Evolutionary conservation across 2,329 filamentous ascomycete species (phyloP).

Genomic region (Aspergillus niger): DNA sequence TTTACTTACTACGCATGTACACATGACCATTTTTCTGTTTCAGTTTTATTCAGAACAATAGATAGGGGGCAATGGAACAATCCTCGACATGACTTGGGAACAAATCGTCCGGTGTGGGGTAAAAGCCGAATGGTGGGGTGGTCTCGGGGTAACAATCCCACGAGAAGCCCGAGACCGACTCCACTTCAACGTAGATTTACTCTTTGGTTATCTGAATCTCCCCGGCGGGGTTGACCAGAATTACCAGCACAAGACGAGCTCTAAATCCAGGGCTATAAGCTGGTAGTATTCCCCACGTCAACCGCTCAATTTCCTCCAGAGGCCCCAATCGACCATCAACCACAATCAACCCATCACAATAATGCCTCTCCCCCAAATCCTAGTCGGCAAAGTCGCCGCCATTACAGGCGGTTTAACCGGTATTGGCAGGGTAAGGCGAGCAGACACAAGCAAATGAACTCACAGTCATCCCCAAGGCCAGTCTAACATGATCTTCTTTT

Average conservation of each 20-base stretch:
- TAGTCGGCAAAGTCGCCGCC: conserved; percentile 75
- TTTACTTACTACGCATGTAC: conserved; percentile 10
- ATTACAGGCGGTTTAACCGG: conserved; percentile 86
- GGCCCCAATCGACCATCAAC: not conserved
- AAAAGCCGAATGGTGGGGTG: conserved; percentile 14
- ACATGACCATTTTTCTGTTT: conserved; percentile 8
- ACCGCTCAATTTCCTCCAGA: not conserved
- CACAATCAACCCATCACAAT: not conserved
- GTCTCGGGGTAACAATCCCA: conserved; percentile 35
- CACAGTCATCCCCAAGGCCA: not conserved
- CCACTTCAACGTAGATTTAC: conserved; percentile 3
- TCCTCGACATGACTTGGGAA: not conserved
- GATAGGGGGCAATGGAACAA: not conserved
- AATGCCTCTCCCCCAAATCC: conserved; percentile 49
- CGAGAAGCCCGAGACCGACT: conserved; percentile 28
- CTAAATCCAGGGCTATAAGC: not conserved
- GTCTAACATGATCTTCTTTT: not conserved
- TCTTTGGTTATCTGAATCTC: not conserved
- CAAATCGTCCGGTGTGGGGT: conserved; percentile 19
- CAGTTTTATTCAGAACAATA: not conserved
- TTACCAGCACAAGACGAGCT: not conserved
- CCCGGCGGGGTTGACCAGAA: not conserved
- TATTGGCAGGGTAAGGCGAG: conserved; percentile 64
- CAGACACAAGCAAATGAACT: too few species aligned
- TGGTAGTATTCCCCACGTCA: not conserved